A percentile compares a stretch with the other conserved stretches of the same genome.
Evolutionary conservation across 805 yeast genomes (phyloP).

Genomic region (Barnettozyma californica): DNA sequence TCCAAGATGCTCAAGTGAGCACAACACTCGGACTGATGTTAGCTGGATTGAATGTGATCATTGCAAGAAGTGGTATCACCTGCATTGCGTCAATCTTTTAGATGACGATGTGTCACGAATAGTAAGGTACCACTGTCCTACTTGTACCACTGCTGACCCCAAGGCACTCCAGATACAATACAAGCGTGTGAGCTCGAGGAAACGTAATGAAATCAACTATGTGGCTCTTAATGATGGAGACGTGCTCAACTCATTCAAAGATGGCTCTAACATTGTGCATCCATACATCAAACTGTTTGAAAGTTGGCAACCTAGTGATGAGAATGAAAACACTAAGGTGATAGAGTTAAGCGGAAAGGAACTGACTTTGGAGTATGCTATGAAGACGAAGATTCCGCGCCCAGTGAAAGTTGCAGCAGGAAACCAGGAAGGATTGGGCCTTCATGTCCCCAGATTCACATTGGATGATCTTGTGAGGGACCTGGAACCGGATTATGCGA

Average conservation of each 20-base stretch:
- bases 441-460: conserved; percentile 55
- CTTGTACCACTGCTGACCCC: conserved; percentile 36
- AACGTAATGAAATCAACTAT: conserved; percentile 60
- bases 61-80: conserved; percentile 46
- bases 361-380: conserved; percentile 32
- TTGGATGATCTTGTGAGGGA: conserved; percentile 50
- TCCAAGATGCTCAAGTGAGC: not conserved
- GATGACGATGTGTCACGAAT: conserved; percentile 34
- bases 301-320: conserved; percentile 15
- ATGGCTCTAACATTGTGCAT: conserved; percentile 35
- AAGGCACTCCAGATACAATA: conserved; percentile 34
- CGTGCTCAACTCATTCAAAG: conserved; percentile 18
- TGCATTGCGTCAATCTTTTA: conserved; percentile 39
- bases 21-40: conserved; percentile 5
- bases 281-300: conserved; percentile 40
- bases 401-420: conserved; percentile 43
- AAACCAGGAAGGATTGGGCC: conserved; percentile 33
- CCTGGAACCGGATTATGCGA: conserved; percentile 56
- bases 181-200: conserved; percentile 51
- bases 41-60: conserved; percentile 56
- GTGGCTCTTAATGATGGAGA: conserved; percentile 76
- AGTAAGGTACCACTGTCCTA: conserved; percentile 48
- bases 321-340: conserved; percentile 7
- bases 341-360: conserved; percentile 28
- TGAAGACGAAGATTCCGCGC: conserved; percentile 28